A percentile compares a stretch with the other conserved stretches of the same genome.
These are phyloP conservation scores for Acorus calamus DNA, from an alignment of 106 monocot genomes.

Conservation along the genomic window DNA sequence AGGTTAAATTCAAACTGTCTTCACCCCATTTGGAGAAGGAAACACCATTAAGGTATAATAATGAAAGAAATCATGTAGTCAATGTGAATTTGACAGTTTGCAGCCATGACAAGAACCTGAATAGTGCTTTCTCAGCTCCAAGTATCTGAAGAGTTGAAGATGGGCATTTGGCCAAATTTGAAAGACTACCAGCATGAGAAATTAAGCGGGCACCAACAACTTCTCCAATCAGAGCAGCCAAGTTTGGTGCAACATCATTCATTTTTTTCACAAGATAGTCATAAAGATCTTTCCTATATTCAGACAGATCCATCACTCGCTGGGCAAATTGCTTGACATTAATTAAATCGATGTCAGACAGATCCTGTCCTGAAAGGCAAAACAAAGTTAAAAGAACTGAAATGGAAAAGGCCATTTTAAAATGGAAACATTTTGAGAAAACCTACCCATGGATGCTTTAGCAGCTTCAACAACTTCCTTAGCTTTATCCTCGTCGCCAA, in stretches of 20 bases:
- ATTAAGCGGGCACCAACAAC: slow-evolving; percentile 84
- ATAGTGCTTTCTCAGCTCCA: slow-evolving; percentile 96
- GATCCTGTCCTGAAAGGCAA: slow-evolving; percentile 70
- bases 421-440: neutral
- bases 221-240: slow-evolving; percentile 84
- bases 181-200: slow-evolving; percentile 90
- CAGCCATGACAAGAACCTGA: slow-evolving; percentile 39
- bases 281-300: slow-evolving; percentile 71
- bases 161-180: slow-evolving; percentile 87
- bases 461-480: slow-evolving; percentile 96
- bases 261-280: slow-evolving; percentile 91
- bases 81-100: too few species aligned
- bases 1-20: too few species aligned
- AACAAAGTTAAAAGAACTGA: neutral
- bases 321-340: slow-evolving; percentile 84
- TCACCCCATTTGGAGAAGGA: too few species aligned
- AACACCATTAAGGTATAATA: neutral
- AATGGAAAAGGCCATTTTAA: neutral
- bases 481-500: slow-evolving; percentile 92
- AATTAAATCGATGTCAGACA: slow-evolving; percentile 78
- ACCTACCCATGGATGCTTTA: slow-evolving; percentile 94
- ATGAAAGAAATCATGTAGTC: neutral
- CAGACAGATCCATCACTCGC: slow-evolving; percentile 71
- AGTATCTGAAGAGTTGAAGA: slow-evolving; percentile 92
- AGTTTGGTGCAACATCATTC: slow-evolving; percentile 92